Conservation (phyloP, 176 grass and related monocot genomes). For the Pontederia crassipes region DNA sequence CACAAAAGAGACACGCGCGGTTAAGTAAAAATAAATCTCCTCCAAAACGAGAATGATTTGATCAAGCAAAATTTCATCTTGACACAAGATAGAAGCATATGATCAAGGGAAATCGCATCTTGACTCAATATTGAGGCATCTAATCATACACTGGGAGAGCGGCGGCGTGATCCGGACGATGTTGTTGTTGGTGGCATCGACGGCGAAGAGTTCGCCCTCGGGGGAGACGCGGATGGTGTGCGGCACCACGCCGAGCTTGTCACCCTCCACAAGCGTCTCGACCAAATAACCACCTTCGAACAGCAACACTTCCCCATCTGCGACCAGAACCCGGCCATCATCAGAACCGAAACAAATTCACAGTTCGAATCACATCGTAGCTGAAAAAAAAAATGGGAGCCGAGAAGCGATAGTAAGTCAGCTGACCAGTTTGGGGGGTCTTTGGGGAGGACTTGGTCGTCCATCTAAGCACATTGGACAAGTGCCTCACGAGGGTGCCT, state of each 20-base stretch:
- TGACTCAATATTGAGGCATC: background rate
- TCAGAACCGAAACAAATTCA: slow-evolving; percentile 1
- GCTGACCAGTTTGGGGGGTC: slow-evolving; percentile 36
- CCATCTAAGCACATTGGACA: slow-evolving; percentile 70
- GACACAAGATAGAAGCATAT: background rate
- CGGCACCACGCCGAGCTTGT: slow-evolving; percentile 77
- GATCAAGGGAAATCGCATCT: background rate
- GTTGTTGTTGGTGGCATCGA: slow-evolving; percentile 73
- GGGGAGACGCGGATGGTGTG: slow-evolving; percentile 89
- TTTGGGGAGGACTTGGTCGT: slow-evolving; percentile 35
- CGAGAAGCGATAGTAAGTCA: background rate
- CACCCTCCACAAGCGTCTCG: slow-evolving; percentile 87
- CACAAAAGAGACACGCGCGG: no score
- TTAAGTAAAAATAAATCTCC: no score
- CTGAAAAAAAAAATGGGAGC: background rate
- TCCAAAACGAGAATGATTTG: no score
- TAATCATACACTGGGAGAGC: slow-evolving; percentile 71
- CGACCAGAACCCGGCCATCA: background rate
- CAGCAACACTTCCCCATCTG: slow-evolving; percentile 66
- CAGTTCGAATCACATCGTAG: background rate
- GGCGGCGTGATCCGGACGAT: slow-evolving; percentile 91
- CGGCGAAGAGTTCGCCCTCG: slow-evolving; percentile 76
- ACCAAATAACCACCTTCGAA: slow-evolving; percentile 92
- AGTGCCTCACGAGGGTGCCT: slow-evolving; percentile 72
- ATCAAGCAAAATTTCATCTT: background rate